These are phyloP conservation scores for Auricularia cornea DNA, from an alignment of 768 basidiomycete genomes.

Conservation along the genomic window DNA sequence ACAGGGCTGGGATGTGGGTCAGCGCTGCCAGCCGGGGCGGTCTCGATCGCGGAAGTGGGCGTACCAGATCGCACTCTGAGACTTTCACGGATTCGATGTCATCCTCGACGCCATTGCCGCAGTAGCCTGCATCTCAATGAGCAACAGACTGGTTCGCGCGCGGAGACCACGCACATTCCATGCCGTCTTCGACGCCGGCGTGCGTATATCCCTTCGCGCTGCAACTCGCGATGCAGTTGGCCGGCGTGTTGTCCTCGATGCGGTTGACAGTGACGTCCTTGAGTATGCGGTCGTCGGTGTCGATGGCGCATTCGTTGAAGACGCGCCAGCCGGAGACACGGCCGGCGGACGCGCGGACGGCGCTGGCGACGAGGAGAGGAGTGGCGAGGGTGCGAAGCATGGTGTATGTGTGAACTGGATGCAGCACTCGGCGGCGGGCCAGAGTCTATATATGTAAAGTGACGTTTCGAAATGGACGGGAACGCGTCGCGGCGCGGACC, in stretches of 20 bases:
- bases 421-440: too few species aligned
- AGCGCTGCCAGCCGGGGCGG: not conserved
- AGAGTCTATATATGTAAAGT: too few species aligned
- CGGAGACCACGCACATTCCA: not conserved
- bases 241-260: not conserved
- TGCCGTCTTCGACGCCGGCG: not conserved
- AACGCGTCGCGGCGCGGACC: constrained; percentile 17
- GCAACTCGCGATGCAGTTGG: not conserved
- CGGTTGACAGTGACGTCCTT: not conserved
- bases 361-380: too few species aligned
- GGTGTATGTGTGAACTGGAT: too few species aligned
- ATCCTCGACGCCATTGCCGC: not conserved
- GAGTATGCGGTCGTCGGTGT: not conserved
- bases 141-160: constrained; percentile 8
- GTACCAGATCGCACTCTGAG: not conserved
- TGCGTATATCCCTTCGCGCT: not conserved
- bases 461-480: not conserved
- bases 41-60: constrained; percentile 18
- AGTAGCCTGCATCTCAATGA: not conserved
- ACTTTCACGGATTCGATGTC: not conserved
- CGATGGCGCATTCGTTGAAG: not conserved
- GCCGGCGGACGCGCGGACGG: not conserved
- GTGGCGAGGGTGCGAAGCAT: too few species aligned
- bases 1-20: not conserved
- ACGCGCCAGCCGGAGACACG: not conserved